phyloP scores from a whole-genome alignment of 768 basidiomycete species.

The Termitomyces sp. region DNA sequence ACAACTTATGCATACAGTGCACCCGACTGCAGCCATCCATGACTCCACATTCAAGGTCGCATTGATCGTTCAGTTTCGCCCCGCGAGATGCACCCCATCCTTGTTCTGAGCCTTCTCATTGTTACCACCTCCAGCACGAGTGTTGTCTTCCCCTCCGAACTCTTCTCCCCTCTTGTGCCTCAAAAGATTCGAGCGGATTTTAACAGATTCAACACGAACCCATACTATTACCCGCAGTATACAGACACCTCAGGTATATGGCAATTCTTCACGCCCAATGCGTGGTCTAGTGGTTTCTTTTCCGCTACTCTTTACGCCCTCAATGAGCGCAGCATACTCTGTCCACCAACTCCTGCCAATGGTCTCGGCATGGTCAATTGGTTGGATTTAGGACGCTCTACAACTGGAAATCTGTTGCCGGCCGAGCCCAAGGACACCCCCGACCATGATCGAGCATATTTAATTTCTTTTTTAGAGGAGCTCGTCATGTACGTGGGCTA shows the following conservation, averaged over 20 bases:
- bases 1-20: background rate
- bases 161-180: slow-evolving; percentile 54
- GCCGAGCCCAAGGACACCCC: slow-evolving; percentile 41
- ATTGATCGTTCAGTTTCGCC: background rate
- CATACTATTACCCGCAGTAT: slow-evolving; percentile 36
- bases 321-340: slow-evolving; percentile 45
- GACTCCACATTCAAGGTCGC: background rate
- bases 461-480: slow-evolving; percentile 64
- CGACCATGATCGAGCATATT: slow-evolving; percentile 67
- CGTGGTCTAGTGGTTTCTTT: slow-evolving; percentile 69
- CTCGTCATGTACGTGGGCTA: slow-evolving; percentile 42
- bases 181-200: slow-evolving; percentile 53
- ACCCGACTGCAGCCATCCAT: background rate
- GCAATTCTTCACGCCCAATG: slow-evolving; percentile 47
- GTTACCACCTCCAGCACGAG: background rate
- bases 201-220: slow-evolving; percentile 27
- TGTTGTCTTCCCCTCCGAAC: slow-evolving; percentile 19
- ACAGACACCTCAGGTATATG: slow-evolving; percentile 45
- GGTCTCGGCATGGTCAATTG: slow-evolving; percentile 43
- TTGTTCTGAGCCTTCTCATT: background rate
- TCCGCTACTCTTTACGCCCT: slow-evolving; percentile 56
- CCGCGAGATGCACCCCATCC: background rate
- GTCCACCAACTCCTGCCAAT: slow-evolving; percentile 31
- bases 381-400: slow-evolving; percentile 45
- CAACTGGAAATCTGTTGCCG: slow-evolving; percentile 45